phyloP scores from a whole-genome alignment of 441 rosid genomes.

The Bocquillonia castaneifolia region DNA sequence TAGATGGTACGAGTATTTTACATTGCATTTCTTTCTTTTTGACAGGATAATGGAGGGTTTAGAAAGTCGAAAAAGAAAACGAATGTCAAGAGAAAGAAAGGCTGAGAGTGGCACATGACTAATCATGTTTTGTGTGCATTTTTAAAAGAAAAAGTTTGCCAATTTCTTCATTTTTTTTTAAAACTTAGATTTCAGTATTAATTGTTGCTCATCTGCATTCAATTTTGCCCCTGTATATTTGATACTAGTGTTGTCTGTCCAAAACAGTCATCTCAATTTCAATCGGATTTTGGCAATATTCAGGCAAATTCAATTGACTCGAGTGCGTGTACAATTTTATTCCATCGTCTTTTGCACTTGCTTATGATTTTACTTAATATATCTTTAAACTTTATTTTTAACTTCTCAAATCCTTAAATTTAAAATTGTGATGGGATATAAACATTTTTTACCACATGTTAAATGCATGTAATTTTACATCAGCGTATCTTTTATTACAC shows the following conservation, averaged over 20 bases:
- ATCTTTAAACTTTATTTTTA: too few relatives aligned
- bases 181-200: background rate
- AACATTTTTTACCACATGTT: too few relatives aligned
- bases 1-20: background rate
- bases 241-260: background rate
- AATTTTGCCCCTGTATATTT: background rate
- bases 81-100: constrained; percentile 41
- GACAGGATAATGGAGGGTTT: constrained; percentile 65
- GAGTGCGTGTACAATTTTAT: background rate
- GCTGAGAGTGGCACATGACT: constrained; percentile 19
- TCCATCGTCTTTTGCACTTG: too few relatives aligned
- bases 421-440: too few relatives aligned
- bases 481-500: too few relatives aligned
- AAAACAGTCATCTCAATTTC: background rate
- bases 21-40: constrained; percentile 5
- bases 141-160: too few relatives aligned
- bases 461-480: too few relatives aligned
- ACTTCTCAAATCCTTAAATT: too few relatives aligned
- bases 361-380: too few relatives aligned
- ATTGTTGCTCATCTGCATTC: background rate
- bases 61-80: constrained; percentile 56
- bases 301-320: background rate
- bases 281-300: background rate
- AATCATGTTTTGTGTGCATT: background rate
- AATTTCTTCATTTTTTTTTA: background rate